Evolutionary conservation across 1,284 basidiomycete genomes (phyloP).

Genomic region (Cutaneotrichosporon spelunceum): DNA sequence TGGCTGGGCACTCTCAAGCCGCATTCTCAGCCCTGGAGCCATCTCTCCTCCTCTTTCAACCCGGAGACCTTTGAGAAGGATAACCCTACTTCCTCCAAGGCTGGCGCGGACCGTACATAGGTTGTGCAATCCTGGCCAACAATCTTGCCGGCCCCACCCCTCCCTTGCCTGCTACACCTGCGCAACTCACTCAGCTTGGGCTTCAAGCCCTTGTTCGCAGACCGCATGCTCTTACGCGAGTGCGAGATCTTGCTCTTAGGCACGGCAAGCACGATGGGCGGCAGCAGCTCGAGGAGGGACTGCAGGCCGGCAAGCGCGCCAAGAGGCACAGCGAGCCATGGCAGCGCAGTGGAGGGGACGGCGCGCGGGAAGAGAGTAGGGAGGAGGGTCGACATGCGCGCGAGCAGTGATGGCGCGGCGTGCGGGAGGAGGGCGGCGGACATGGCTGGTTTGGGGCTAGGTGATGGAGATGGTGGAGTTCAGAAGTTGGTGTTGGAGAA

Average conservation of each 20-base stretch:
- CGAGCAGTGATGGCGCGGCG: conserved; percentile 12
- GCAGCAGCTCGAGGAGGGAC: conserved; percentile 74
- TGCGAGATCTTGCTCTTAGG: conserved; percentile 94
- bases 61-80: too few relatives aligned
- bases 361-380: conserved; percentile 33
- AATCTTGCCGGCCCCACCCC: background rate
- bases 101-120: background rate
- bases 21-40: too few relatives aligned
- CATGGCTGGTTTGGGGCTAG: background rate
- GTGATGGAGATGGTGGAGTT: background rate
- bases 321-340: conserved; percentile 13
- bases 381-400: conserved; percentile 15
- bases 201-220: conserved; percentile 90
- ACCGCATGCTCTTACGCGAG: conserved; percentile 90
- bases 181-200: conserved; percentile 77
- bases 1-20: too few relatives aligned
- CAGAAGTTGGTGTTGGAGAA: background rate
- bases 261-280: conserved; percentile 83
- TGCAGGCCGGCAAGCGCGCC: conserved; percentile 37
- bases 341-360: conserved; percentile 24
- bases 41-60: too few relatives aligned
- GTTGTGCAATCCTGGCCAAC: background rate
- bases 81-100: background rate
- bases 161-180: background rate
- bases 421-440: conserved; percentile 19